phyloP scores from a whole-genome alignment of 2,329 filamentous ascomycete genomes.

The Hypoxylon sp. region DNA sequence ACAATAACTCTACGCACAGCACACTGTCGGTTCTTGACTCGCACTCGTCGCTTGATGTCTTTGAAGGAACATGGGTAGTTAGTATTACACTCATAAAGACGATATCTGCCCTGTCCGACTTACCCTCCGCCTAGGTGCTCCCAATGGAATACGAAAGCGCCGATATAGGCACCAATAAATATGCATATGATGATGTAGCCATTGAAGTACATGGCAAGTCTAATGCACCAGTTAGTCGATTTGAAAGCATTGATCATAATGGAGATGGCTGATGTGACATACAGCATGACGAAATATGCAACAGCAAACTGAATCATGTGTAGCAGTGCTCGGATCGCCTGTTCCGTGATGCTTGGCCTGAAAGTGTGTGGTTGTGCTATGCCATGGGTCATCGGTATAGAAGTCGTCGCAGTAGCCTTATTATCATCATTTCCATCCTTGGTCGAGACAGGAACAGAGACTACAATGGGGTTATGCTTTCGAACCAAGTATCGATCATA shows the following conservation, averaged over 20 bases:
- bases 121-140: constrained; percentile 20
- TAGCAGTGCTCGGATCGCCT: constrained; percentile 70
- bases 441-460: constrained; percentile 15
- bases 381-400: background rate
- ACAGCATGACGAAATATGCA: constrained; percentile 81
- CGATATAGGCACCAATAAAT: constrained; percentile 26
- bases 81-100: background rate
- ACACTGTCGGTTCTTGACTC: constrained; percentile 24
- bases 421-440: constrained; percentile 5
- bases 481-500: constrained; percentile 74
- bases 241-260: background rate
- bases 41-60: constrained; percentile 18
- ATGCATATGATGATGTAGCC: constrained; percentile 31
- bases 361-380: constrained; percentile 43
- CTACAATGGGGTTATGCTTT: constrained; percentile 50
- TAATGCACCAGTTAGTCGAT: constrained; percentile 8
- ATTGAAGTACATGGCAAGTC: constrained; percentile 30
- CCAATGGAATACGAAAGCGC: constrained; percentile 26
- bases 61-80: constrained; percentile 5
- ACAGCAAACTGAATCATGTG: constrained; percentile 77
- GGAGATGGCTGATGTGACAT: constrained; percentile 4
- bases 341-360: constrained; percentile 70
- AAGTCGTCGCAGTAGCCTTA: background rate
- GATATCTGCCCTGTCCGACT: background rate
- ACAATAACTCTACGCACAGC: constrained; percentile 12